phyloP scores from a whole-genome alignment of 73 alveolate species.

The Tetrahymena borealis region DNA sequence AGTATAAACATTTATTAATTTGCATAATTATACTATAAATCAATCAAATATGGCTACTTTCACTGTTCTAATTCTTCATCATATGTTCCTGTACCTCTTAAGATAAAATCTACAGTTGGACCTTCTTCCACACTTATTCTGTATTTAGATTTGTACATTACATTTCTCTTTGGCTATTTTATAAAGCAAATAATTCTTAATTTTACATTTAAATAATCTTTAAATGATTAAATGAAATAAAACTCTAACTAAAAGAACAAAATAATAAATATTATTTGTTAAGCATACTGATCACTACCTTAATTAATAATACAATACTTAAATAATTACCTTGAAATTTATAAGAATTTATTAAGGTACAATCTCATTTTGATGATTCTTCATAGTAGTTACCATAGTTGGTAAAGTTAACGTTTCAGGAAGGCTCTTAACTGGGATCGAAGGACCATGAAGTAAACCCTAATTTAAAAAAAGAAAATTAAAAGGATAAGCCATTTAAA shows the following conservation, averaged over 20 bases:
- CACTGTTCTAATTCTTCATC: slow-evolving; percentile 57
- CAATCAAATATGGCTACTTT: background rate
- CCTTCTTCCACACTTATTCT: slow-evolving; percentile 42
- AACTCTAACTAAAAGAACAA: too few relatives aligned
- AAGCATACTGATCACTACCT: too few relatives aligned
- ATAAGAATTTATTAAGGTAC: slow-evolving; percentile 13
- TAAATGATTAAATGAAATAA: too few relatives aligned
- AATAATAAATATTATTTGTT: too few relatives aligned
- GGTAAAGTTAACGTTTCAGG: slow-evolving; percentile 41
- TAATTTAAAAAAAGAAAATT: too few relatives aligned
- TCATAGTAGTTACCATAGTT: slow-evolving; percentile 5
- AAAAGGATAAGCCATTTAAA: too few relatives aligned
- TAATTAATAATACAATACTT: too few relatives aligned
- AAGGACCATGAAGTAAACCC: slow-evolving; percentile 43
- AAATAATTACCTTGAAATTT: slow-evolving; percentile 16
- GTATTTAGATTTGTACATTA: slow-evolving; percentile 24
- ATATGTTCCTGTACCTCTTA: slow-evolving; percentile 57
- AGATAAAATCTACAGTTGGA: slow-evolving; percentile 33
- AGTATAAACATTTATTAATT: background rate
- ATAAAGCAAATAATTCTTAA: too few relatives aligned
- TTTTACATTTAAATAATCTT: too few relatives aligned
- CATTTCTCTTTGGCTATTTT: slow-evolving; percentile 22
- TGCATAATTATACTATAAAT: background rate
- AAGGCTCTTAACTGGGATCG: slow-evolving; percentile 26
- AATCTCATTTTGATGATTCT: slow-evolving; percentile 7